These are phyloP conservation scores for Bifiguratus adelaidae DNA, from an alignment of 192 early-diverging fungal species.

Conservation along the genomic window DNA sequence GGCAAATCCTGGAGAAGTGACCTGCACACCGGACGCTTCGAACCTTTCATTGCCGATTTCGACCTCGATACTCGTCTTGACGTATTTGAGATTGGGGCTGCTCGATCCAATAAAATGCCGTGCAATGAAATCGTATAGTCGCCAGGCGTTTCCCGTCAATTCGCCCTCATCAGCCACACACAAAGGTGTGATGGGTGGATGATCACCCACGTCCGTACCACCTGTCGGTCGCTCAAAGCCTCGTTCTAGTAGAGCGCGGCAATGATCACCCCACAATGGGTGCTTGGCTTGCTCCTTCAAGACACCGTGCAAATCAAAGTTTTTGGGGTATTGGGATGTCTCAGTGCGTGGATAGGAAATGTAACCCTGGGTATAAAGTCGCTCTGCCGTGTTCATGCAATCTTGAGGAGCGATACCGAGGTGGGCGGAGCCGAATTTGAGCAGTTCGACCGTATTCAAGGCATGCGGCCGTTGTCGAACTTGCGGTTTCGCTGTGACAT, in stretches of 20 bases:
- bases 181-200: conserved; percentile 42
- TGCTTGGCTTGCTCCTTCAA: conserved; percentile 22
- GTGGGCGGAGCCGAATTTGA: conserved; percentile 32
- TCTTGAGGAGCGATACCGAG: conserved; percentile 34
- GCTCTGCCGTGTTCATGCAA: conserved; percentile 32
- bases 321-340: conserved; percentile 29
- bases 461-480: conserved; percentile 15
- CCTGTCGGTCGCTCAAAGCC: conserved; percentile 24
- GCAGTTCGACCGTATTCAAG: conserved; percentile 26
- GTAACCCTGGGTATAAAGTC: conserved; percentile 36
- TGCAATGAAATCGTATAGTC: conserved; percentile 34
- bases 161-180: conserved; percentile 28
- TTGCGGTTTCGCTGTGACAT: conserved; percentile 5
- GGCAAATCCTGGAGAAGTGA: conserved; percentile 19
- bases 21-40: conserved; percentile 26
- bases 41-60: conserved; percentile 26
- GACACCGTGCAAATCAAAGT: conserved; percentile 28
- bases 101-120: conserved; percentile 28
- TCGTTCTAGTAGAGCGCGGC: conserved; percentile 11
- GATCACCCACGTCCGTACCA: conserved; percentile 34
- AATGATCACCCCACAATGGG: conserved; percentile 21
- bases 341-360: conserved; percentile 44
- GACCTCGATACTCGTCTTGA: conserved; percentile 16
- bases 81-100: conserved; percentile 28
- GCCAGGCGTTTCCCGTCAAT: conserved; percentile 24